Evolutionary conservation across 1,284 basidiomycete species (phyloP).

Genomic region (Singerocomus inundabilis): DNA sequence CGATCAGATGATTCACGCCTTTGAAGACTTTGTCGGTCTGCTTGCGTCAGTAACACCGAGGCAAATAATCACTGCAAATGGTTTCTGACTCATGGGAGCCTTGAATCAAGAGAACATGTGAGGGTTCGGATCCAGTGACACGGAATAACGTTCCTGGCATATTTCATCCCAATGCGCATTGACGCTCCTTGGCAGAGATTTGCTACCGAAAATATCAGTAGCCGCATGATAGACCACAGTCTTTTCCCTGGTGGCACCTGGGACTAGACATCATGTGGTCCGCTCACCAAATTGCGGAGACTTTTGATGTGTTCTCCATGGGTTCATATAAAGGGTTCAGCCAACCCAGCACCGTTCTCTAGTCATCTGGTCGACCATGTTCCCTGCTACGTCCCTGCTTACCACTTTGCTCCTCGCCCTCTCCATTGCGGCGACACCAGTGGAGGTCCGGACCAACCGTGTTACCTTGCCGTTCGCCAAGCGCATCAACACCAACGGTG

Average conservation of each 20-base stretch:
- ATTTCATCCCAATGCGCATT: not conserved
- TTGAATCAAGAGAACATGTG: too few relatives aligned
- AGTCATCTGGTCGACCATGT: constrained; percentile 26
- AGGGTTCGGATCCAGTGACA: constrained; percentile 1
- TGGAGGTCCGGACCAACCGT: constrained; percentile 37
- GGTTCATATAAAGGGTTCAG: constrained; percentile 21
- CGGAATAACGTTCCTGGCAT: not conserved
- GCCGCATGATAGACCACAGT: constrained; percentile 7
- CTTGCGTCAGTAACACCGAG: not conserved
- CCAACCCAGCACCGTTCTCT: not conserved
- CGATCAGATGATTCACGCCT: not conserved
- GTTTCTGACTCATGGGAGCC: not conserved
- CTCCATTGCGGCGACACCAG: constrained; percentile 46
- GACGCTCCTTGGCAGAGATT: not conserved
- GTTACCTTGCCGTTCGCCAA: constrained; percentile 50
- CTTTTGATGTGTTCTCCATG: not conserved
- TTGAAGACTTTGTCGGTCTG: not conserved
- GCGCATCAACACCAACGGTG: constrained; percentile 48
- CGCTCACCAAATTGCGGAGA: not conserved
- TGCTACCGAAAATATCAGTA: constrained; percentile 7
- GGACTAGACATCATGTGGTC: constrained; percentile 14
- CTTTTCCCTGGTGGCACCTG: not conserved
- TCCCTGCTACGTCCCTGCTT: constrained; percentile 36
- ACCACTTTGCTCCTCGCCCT: constrained; percentile 44
- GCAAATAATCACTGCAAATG: not conserved